Base-by-base conservation (phyloP, 2,329 filamentous ascomycete genomes). In the Aspergillus quadrilineatus region DNA sequence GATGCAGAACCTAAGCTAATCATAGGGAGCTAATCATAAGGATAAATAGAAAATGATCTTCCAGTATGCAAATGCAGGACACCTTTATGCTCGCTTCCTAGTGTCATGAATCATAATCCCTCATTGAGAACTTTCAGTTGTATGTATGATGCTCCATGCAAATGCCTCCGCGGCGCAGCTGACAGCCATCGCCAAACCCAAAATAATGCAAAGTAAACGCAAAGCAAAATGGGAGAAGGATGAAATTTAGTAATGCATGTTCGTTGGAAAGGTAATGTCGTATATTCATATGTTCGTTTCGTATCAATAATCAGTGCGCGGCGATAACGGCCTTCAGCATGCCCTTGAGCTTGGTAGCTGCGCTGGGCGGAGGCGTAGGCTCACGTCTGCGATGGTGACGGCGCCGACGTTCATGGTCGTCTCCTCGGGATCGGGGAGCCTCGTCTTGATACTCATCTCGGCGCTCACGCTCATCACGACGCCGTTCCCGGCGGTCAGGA, bases 281-380 rank as follows among this genome's bases (percentile, higher is more conserved):
- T 43, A 42, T 22, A 39, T 51, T 34, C 34, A 37, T 37, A 37
- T 37, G 39, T 42, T 42, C 17, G 6, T 17, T 42, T 42, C 39
- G 7, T 42, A 7, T 47, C 36, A 17, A 43, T 17, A 47, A 39
- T 67, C 57, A 72, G 49, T 69, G 61, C 36, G 65, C 69, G 60
- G 63, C 59, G 58, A 73, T 67, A n/a, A 60, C 63, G 5, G 67
- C 60, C 55, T 67, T 68, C 53, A 69, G 57, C 46, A 73, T 22
- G n/a, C 58, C 61, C 58, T 70, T 73, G 50, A 73, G 46, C 30
- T 64, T 71, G 17, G 69, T 68, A 36, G 63, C 59, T 53, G 66
- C 61, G 26, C 59, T 63, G 7, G 65, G 64, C 1, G 66, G 66
- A 32, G 63, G 63, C 28, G 69, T 69, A 34, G 66, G 63, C 22